Conservation (phyloP, 495 filamentous ascomycete genomes). For the Aspergillus bridgeri region DNA sequence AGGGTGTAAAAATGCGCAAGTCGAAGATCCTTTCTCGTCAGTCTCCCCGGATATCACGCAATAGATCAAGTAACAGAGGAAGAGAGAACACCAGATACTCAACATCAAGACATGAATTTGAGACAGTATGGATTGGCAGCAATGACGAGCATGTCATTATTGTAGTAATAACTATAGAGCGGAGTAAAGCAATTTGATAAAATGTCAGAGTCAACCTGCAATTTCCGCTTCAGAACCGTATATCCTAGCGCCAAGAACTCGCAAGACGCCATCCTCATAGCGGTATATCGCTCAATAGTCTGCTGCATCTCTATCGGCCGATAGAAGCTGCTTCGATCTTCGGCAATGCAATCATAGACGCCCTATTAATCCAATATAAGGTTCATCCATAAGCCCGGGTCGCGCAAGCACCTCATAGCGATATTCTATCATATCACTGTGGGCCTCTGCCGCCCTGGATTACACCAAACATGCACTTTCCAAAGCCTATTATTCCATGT, state of each 20-base stretch:
- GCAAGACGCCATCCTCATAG: neutral
- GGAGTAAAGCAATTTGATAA: no score
- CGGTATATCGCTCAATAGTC: neutral
- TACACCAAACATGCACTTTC: neutral
- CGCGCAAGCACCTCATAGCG: conserved; percentile 1
- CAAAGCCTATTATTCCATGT: neutral
- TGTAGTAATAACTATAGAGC: no score
- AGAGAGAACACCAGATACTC: no score
- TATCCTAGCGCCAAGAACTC: neutral
- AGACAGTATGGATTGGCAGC: no score
- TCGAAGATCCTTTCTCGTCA: conserved; percentile 4
- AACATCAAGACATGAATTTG: no score
- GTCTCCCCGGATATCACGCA: conserved; percentile 1
- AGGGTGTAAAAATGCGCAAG: neutral
- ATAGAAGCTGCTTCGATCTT: neutral
- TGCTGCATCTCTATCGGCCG: neutral
- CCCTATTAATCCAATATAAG: neutral
- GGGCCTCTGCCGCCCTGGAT: conserved; percentile 4
- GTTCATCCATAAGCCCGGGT: neutral
- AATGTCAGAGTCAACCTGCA: neutral
- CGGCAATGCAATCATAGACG: neutral
- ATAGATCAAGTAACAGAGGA: neutral
- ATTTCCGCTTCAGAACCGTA: neutral
- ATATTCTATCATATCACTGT: conserved; percentile 25
- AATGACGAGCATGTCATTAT: no score